Base-by-base conservation (phyloP, 441 rosid species). In the Manihot esculenta region DNA sequence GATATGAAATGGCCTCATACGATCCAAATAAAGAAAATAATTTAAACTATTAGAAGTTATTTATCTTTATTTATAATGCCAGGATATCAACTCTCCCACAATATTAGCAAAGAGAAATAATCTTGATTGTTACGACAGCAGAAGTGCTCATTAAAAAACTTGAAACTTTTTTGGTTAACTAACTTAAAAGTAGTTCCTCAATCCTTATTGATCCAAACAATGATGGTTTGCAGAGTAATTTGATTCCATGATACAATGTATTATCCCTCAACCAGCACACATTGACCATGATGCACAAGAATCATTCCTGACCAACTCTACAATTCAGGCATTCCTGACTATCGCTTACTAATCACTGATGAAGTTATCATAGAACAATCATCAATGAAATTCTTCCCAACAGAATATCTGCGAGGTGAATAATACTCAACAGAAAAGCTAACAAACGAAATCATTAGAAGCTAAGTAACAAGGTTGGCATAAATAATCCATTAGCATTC, bases 1-100 rank as follows among this genome's bases (percentile, higher is more conserved):
- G 11, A 21, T 62, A 6, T 0, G 20, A 53, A 53, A 67, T 9
- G 17, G 4, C 10, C 70, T n/a, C 24, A 17, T 24, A 33, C 7
- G 50, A 67, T 67, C 27, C 50, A 53, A 54, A 67, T 38, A 66
- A 33, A 17, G 26, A 66, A 5, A 64, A 27, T 20, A 23, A 17
- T 3, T 1, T 1, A 38, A 18, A 54, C 11, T 49, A 38, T 11
- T 18, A 23, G 10, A 41, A n/a, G 17, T 12, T n/a, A n/a, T 62
- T 60, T n/a, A 0, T 14, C 27, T 21, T 33, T 7, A 18, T 23
- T 50, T 38, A 20, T 44, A 54, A 30, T 21, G 26, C 27, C 60
- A 68, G 7, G 12, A n/a, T 11, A 23, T n/a, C 3, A 20, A 38
- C 10, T 20, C 38, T 61, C 65, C 47, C 11, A n/a, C n/a, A 61